Evolutionary conservation across 2,329 filamentous ascomycete genomes (phyloP).

Genomic region (Xylogone sp.): DNA sequence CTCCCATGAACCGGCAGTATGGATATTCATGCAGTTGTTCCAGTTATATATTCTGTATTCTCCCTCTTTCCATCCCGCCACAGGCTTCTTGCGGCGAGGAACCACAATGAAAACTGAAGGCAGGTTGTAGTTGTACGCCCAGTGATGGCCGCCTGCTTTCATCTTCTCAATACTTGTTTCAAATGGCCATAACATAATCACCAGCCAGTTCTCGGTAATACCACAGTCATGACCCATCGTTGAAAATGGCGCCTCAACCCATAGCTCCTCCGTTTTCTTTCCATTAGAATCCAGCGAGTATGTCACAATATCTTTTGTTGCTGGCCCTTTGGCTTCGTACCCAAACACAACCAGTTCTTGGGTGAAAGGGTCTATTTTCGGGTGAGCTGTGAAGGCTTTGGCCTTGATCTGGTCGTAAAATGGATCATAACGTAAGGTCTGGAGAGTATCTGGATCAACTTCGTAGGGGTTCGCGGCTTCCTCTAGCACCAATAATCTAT

Average conservation of each 20-base stretch:
- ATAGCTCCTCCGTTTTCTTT: conserved; percentile 41
- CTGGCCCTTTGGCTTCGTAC: conserved; percentile 45
- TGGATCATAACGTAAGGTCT: conserved; percentile 39
- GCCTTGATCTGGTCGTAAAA: conserved; percentile 43
- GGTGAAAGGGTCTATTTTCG: conserved; percentile 46
- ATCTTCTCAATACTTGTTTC: conserved; percentile 41
- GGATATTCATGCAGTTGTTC: conserved; percentile 33
- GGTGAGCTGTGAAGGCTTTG: conserved; percentile 46
- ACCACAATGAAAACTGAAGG: conserved; percentile 54
- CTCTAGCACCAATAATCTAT: conserved; percentile 48
- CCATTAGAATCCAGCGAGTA: conserved; percentile 43
- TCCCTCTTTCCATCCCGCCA: too few species aligned
- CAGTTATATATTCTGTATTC: conserved; percentile 20
- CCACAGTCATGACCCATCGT: conserved; percentile 52
- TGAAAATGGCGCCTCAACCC: conserved; percentile 46
- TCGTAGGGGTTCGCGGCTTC: conserved; percentile 48
- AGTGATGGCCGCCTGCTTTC: conserved; percentile 44
- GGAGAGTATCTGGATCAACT: conserved; percentile 41
- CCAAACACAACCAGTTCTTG: conserved; percentile 49
- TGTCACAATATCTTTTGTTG: conserved; percentile 34
- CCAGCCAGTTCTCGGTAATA: conserved; percentile 42
- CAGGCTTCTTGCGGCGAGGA: conserved; percentile 44
- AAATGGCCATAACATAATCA: conserved; percentile 44
- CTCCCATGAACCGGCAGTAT: conserved; percentile 40
- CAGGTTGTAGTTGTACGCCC: conserved; percentile 49